phyloP scores from a whole-genome alignment of 345 rosid species.

The Populus ilicifolia region DNA sequence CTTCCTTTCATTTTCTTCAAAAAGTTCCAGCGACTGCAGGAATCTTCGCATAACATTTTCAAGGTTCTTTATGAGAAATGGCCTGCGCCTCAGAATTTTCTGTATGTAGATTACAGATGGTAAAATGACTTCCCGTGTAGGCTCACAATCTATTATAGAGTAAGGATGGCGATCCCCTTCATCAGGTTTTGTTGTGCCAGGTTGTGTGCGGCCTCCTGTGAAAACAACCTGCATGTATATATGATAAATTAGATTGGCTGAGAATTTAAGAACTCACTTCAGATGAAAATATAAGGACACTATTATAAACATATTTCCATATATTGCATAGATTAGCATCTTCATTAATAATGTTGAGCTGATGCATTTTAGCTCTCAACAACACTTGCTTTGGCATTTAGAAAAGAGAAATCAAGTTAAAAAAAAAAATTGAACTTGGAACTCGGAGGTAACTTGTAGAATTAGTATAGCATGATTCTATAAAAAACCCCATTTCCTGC shows the following conservation, averaged over 20 bases:
- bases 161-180: slow-evolving; percentile 96
- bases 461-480: background rate
- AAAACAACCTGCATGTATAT: slow-evolving; percentile 64
- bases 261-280: background rate
- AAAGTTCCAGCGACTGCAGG: slow-evolving; percentile 96
- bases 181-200: slow-evolving; percentile 93
- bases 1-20: slow-evolving; percentile 96
- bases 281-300: background rate
- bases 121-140: slow-evolving; percentile 69
- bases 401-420: background rate
- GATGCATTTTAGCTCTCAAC: background rate
- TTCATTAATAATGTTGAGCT: background rate
- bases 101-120: slow-evolving; percentile 88
- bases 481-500: background rate
- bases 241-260: slow-evolving; percentile 1
- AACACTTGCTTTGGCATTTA: background rate
- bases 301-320: background rate
- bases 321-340: background rate
- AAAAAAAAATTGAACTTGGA: background rate
- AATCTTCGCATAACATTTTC: slow-evolving; percentile 92
- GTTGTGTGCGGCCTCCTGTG: slow-evolving; percentile 97
- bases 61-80: slow-evolving; percentile 93
- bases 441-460: background rate
- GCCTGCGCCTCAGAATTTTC: slow-evolving; percentile 82
- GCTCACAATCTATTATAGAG: slow-evolving; percentile 84